A percentile compares a stretch with the other conserved stretches of the same genome.
These are phyloP conservation scores for Talaromyces islandicus DNA, from an alignment of 2,329 filamentous ascomycete genomes.

Conservation along the genomic window DNA sequence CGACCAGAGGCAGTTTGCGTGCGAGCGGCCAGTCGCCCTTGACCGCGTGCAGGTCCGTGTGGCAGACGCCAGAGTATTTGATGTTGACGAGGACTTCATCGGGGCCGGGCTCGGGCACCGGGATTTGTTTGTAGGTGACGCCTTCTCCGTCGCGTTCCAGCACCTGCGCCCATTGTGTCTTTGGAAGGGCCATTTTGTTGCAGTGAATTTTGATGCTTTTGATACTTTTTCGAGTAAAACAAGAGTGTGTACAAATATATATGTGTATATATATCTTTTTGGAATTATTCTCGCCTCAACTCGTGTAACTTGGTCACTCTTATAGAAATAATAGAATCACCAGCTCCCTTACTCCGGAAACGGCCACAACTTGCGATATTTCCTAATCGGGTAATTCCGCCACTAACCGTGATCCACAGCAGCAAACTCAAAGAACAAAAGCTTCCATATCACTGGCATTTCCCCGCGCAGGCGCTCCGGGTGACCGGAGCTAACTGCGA, in stretches of 20 bases:
- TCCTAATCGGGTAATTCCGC: neutral
- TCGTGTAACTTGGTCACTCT: neutral
- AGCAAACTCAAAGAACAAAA: neutral
- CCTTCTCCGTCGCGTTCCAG: conserved; percentile 68
- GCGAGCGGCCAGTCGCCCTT: conserved; percentile 83
- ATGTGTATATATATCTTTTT: too few species aligned
- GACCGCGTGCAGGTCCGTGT: conserved; percentile 77
- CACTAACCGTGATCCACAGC: neutral
- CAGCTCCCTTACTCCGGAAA: neutral
- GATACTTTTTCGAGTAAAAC: too few species aligned
- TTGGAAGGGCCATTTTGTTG: conserved; percentile 53
- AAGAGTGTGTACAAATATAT: too few species aligned
- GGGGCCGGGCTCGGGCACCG: conserved; percentile 71
- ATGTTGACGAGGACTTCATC: conserved; percentile 91
- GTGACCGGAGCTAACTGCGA: neutral
- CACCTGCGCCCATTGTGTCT: conserved; percentile 86
- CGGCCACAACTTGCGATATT: neutral
- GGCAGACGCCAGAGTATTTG: conserved; percentile 86
- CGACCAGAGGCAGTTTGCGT: conserved; percentile 79
- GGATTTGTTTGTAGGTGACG: conserved; percentile 55
- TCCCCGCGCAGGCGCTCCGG: neutral
- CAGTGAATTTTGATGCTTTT: neutral
- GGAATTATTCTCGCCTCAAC: neutral
- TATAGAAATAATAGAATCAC: neutral
- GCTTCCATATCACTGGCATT: neutral